A percentile compares a stretch with the other conserved stretches of the same genome.
phyloP scores from a whole-genome alignment of 225 moss, liverwort and hornwort genomes.

The Asterella californica region DNA sequence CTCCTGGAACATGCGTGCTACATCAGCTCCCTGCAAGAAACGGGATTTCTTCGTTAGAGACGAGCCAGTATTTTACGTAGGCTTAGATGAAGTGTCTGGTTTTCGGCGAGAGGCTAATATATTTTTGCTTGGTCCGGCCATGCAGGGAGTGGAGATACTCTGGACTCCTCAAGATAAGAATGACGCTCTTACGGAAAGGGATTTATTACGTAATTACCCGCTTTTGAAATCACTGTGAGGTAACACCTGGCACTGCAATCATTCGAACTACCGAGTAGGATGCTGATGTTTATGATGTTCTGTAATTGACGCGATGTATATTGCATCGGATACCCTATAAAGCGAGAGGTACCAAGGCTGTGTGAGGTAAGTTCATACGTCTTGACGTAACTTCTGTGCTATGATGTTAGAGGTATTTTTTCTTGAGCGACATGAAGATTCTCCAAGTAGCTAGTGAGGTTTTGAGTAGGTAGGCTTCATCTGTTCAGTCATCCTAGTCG shows the following conservation, averaged over 20 bases:
- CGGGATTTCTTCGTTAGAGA: no score
- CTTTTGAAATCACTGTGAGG: conserved; percentile 69
- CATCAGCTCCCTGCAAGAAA: no score
- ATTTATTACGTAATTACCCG: conserved; percentile 82
- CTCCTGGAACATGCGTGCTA: no score
- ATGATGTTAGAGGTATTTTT: not conserved
- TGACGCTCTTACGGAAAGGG: conserved; percentile 74
- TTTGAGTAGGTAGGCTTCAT: not conserved
- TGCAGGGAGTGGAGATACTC: conserved; percentile 82
- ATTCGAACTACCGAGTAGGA: not conserved
- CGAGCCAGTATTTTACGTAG: no score
- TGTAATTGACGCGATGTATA: not conserved
- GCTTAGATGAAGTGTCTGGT: no score
- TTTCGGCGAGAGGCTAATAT: not conserved
- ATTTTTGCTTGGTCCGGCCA: not conserved
- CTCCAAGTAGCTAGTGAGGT: not conserved
- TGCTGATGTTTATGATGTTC: not conserved
- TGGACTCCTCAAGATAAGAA: conserved; percentile 91
- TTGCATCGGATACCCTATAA: not conserved
- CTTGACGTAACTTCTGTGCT: not conserved
- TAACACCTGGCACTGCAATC: not conserved
- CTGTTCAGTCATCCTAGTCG: not conserved
- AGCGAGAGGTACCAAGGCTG: not conserved
- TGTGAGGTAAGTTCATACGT: not conserved
- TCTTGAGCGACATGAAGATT: not conserved